Evolutionary conservation across 805 yeast genomes (phyloP), one percentile per base, ranked within the genome.

Genomic region (Candida suzukii): DNA sequence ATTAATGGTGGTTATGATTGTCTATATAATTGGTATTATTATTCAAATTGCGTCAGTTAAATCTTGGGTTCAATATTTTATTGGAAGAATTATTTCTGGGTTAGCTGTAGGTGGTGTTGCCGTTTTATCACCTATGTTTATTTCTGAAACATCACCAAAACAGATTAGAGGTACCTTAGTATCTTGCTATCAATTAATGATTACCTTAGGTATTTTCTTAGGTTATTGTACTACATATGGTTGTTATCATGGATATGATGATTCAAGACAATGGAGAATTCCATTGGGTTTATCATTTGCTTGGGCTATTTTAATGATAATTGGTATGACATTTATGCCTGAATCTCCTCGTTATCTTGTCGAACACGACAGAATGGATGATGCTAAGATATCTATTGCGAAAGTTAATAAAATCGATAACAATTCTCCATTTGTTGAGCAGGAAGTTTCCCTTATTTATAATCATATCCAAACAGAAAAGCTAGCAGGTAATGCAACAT

Each of bases 191-290:
- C 88, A 82, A 63, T 67, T 82, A 58, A 76, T 73, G 73, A 74
- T 80, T 48, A 80, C 88, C 33, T 63, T 75, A 38, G 88, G 88
- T 67, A 81, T 81, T 50, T 76, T 81, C 57, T 60, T 80, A 45
- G 88, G 88, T 54, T 78, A 79, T 66, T 73, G 84, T 63, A 69
- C 78, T 36, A 77, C 76, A 41, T 81, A 68, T 57, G 87, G 82
- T 50, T 78, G 86, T 45, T 73, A 75, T 66, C 61, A 57, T 39
- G 63, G 57, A 38, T 73, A 71, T 54, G 24, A 45, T 21, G 71
- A 69, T 54, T 71, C 78, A 13, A 65, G 71, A 48, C 79, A 76
- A 57, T 82, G 88, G 87, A 71, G 84, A 68, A 71, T 78, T 46
- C 86, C 87, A 40, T 64, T 80, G 51, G 68, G 67, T 48, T 46